Percentiles rank a stretch among this genome's conserved stretches.
Conservation (phyloP, 2,329 filamentous ascomycete species). For the Coniochaeta ligniaria region DNA sequence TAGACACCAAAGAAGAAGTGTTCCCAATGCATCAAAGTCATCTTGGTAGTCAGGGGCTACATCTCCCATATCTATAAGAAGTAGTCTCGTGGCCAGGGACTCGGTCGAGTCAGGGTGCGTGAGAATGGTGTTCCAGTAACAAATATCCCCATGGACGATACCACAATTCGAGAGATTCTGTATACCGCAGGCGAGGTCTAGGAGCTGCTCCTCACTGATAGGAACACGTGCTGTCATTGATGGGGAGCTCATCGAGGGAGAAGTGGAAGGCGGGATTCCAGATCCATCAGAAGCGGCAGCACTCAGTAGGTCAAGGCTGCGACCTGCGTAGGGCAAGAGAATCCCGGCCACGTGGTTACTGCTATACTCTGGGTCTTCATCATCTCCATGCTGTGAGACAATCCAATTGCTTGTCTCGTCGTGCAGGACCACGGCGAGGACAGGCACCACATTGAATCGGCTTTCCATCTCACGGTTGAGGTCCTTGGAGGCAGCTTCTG, state of each 20-base stretch:
- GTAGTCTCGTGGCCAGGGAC: background rate
- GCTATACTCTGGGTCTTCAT: background rate
- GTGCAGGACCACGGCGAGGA: constrained; percentile 9
- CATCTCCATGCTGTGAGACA: background rate
- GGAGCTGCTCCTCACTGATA: constrained; percentile 2
- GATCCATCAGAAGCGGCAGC: background rate
- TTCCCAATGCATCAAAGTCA: constrained; percentile 3
- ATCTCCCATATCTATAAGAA: constrained; percentile 4
- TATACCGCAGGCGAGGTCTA: constrained; percentile 1
- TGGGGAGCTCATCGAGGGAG: background rate
- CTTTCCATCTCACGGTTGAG: constrained; percentile 7
- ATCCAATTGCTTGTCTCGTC: constrained; percentile 3
- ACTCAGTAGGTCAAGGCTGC: constrained; percentile 2
- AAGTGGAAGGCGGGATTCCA: background rate
- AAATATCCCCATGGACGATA: constrained; percentile 5
- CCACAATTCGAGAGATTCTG: constrained; percentile 1
- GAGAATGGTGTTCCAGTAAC: constrained; percentile 4
- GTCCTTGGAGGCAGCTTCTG: constrained; percentile 3
- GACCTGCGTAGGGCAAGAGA: background rate
- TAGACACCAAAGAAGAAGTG: constrained; percentile 3
- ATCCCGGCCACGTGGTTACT: background rate
- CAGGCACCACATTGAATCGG: constrained; percentile 9
- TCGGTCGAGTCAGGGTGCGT: background rate
- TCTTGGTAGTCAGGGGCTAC: constrained; percentile 5
- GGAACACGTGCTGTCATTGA: background rate